Conservation (phyloP, 164 flowering plant genomes). For the Piper betle region DNA sequence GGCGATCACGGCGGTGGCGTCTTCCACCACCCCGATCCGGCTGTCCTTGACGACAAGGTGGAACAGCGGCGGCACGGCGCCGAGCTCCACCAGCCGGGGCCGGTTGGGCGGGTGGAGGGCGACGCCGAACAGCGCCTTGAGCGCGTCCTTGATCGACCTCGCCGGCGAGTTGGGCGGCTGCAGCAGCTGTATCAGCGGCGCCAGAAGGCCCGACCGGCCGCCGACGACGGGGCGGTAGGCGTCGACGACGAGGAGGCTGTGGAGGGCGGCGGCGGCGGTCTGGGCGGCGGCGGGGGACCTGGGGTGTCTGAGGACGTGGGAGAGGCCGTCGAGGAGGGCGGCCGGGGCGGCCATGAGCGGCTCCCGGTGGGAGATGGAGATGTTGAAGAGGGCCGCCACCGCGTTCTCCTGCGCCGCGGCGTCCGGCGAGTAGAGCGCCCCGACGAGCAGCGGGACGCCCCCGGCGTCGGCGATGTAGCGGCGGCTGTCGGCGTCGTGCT, state of each 20-base stretch:
- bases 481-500: conserved; percentile 58
- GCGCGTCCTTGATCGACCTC: conserved; percentile 59
- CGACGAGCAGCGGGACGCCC: conserved; percentile 55
- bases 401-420: conserved; percentile 60
- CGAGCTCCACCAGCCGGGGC: conserved; percentile 40
- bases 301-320: conserved; percentile 51
- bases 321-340: conserved; percentile 74
- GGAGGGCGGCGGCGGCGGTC: conserved; percentile 58
- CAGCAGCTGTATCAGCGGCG: conserved; percentile 44
- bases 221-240: conserved; percentile 67
- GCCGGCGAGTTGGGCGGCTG: conserved; percentile 27
- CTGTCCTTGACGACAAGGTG: conserved; percentile 41
- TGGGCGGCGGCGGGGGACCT: conserved; percentile 41
- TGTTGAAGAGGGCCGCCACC: conserved; percentile 68
- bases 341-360: conserved; percentile 61
- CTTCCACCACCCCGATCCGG: conserved; percentile 65
- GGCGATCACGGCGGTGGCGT: conserved; percentile 86
- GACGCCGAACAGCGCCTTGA: conserved; percentile 71
- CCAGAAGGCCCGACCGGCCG: conserved; percentile 58
- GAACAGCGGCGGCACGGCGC: conserved; percentile 47
- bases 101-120: conserved; percentile 55
- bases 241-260: conserved; percentile 54
- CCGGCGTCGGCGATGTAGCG: conserved; percentile 53
- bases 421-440: conserved; percentile 42
- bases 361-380: conserved; percentile 57